Percentiles rank a stretch among this genome's conserved stretches.
phyloP scores from a whole-genome alignment of 2,329 filamentous ascomycete species.

The Amauroascus niger region DNA sequence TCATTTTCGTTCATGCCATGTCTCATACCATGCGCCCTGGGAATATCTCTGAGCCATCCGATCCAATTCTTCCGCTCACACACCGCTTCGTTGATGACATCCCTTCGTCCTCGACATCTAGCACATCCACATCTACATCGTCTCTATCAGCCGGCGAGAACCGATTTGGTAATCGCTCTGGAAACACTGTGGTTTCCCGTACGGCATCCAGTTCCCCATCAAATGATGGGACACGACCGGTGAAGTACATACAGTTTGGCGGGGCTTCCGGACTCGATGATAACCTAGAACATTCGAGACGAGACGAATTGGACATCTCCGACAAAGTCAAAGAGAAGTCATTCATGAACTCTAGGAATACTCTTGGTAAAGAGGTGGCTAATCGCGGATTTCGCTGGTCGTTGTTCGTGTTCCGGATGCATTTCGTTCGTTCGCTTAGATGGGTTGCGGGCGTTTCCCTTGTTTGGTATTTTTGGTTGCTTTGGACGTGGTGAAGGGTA shows the following conservation, averaged over 20 bases:
- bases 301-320: constrained; percentile 25
- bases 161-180: constrained; percentile 11
- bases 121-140: constrained; percentile 19
- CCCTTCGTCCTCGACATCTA: constrained; percentile 25
- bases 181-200: constrained; percentile 9
- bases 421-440: constrained; percentile 54
- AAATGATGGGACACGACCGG: constrained; percentile 2
- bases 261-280: constrained; percentile 7
- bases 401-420: constrained; percentile 44
- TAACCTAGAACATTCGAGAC: neutral
- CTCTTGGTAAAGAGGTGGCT: neutral
- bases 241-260: constrained; percentile 12
- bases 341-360: neutral
- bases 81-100: constrained; percentile 19
- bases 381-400: constrained; percentile 21
- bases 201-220: constrained; percentile 8
- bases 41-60: constrained; percentile 11
- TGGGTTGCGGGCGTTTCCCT: constrained; percentile 55
- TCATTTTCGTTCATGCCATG: constrained; percentile 40
- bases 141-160: constrained; percentile 12
- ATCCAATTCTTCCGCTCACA: constrained; percentile 25
- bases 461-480: constrained; percentile 57
- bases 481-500: constrained; percentile 49
- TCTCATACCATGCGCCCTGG: constrained; percentile 23
- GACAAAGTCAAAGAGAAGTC: constrained; percentile 26